These are phyloP conservation scores for Pleurotus cornucopiae DNA, from an alignment of 768 basidiomycete genomes.

Conservation along the genomic window DNA sequence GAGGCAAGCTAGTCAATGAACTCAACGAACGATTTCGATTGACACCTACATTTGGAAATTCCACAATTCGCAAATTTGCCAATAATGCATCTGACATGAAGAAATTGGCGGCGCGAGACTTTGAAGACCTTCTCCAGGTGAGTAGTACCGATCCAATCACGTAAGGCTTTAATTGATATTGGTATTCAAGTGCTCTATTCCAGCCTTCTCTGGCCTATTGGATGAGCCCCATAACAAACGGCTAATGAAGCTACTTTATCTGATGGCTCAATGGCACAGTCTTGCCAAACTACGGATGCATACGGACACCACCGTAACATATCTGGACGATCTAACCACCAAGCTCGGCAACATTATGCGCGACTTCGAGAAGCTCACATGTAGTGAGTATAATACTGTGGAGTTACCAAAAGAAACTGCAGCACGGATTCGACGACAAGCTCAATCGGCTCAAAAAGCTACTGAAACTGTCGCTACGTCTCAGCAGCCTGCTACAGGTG, in stretches of 20 bases:
- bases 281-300: conserved; percentile 31
- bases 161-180: background rate
- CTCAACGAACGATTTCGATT: conserved; percentile 21
- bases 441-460: background rate
- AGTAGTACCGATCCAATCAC: background rate
- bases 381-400: conserved; percentile 15
- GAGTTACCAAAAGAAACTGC: conserved; percentile 23
- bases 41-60: conserved; percentile 24
- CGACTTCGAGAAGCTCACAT: conserved; percentile 16
- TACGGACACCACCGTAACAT: conserved; percentile 27
- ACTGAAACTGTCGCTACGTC: background rate
- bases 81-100: conserved; percentile 30
- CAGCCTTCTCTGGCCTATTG: conserved; percentile 33
- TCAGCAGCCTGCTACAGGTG: background rate
- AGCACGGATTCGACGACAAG: conserved; percentile 15
- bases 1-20: conserved; percentile 4
- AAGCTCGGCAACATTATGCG: conserved; percentile 22
- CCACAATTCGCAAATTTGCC: conserved; percentile 30
- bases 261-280: conserved; percentile 30
- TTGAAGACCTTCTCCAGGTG: conserved; percentile 41
- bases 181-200: conserved; percentile 23
- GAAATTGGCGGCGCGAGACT: conserved; percentile 32
- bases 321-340: conserved; percentile 19
- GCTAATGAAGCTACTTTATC: conserved; percentile 24
- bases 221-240: conserved; percentile 20